phyloP scores from a whole-genome alignment of 2,329 filamentous ascomycete genomes.

The Arthrobotrys pseudoclavata region DNA sequence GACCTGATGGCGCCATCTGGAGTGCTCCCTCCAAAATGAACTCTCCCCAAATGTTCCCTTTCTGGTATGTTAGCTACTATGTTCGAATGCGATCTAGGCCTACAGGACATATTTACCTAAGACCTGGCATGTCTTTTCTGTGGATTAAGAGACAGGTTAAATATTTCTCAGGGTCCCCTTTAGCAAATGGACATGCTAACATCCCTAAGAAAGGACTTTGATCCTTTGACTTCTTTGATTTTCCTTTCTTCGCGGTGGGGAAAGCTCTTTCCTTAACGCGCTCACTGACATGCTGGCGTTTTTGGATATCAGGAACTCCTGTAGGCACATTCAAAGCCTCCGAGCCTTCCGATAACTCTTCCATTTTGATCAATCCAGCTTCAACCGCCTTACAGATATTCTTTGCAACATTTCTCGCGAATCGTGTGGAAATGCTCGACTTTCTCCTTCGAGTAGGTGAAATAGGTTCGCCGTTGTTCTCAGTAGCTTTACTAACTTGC shows the following conservation, averaged over 20 bases:
- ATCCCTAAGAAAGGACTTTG: constrained; percentile 55
- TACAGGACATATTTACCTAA: constrained; percentile 36
- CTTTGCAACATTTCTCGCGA: constrained; percentile 52
- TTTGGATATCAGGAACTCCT: neutral
- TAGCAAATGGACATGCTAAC: constrained; percentile 56
- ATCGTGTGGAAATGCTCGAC: constrained; percentile 28
- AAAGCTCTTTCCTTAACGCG: constrained; percentile 19
- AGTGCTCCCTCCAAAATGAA: constrained; percentile 47
- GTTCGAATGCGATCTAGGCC: neutral
- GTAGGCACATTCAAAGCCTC: neutral
- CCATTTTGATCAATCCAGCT: constrained; percentile 52
- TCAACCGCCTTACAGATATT: constrained; percentile 49
- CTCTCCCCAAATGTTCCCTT: constrained; percentile 52
- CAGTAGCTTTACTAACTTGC: neutral
- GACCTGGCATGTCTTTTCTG: constrained; percentile 52
- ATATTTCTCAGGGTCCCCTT: constrained; percentile 51
- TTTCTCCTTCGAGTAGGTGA: constrained; percentile 52
- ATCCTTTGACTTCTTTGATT: constrained; percentile 30
- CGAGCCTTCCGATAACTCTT: constrained; percentile 44
- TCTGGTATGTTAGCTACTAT: constrained; percentile 9
- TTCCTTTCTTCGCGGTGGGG: constrained; percentile 18
- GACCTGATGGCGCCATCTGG: constrained; percentile 43
- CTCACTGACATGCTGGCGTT: neutral
- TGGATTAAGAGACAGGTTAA: constrained; percentile 55
- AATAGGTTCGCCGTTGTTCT: constrained; percentile 24